phyloP scores from a whole-genome alignment of 2,329 filamentous ascomycete species.

The Arthrinium puccinioides region DNA sequence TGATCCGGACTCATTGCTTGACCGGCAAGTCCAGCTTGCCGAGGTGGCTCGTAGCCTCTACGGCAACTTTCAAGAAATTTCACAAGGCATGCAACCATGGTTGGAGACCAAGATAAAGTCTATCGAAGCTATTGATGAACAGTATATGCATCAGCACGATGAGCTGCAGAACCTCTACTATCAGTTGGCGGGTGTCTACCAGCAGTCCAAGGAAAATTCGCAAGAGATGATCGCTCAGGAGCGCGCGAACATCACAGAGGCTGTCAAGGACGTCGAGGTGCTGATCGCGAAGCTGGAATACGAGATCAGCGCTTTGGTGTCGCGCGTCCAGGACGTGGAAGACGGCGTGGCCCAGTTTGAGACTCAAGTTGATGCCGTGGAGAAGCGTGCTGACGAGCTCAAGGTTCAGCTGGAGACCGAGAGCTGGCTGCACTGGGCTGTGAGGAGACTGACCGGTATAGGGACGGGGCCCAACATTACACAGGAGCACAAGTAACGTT shows the following conservation, averaged over 20 bases:
- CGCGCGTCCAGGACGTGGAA: slow-evolving; percentile 81
- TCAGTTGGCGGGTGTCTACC: slow-evolving; percentile 63
- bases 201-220: slow-evolving; percentile 58
- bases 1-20: slow-evolving; percentile 4
- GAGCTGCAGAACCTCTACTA: slow-evolving; percentile 62
- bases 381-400: slow-evolving; percentile 55
- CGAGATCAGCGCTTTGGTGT: slow-evolving; percentile 73
- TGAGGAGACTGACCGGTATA: slow-evolving; percentile 53
- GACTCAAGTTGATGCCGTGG: slow-evolving; percentile 66
- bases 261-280: slow-evolving; percentile 71
- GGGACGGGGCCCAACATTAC: slow-evolving; percentile 53
- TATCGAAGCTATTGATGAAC: slow-evolving; percentile 53
- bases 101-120: slow-evolving; percentile 48
- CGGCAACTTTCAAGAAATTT: slow-evolving; percentile 42
- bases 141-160: slow-evolving; percentile 55
- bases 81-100: slow-evolving; percentile 51
- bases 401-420: slow-evolving; percentile 56
- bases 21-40: slow-evolving; percentile 22
- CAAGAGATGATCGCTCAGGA: slow-evolving; percentile 65
- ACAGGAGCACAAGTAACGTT: slow-evolving; percentile 5
- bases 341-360: slow-evolving; percentile 76
- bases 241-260: slow-evolving; percentile 60
- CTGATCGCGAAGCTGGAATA: slow-evolving; percentile 85
- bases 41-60: slow-evolving; percentile 52
- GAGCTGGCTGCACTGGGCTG: slow-evolving; percentile 58